Conservation (phyloP, 371 early-diverging fungal genomes). For the Nosema granulosis region DNA sequence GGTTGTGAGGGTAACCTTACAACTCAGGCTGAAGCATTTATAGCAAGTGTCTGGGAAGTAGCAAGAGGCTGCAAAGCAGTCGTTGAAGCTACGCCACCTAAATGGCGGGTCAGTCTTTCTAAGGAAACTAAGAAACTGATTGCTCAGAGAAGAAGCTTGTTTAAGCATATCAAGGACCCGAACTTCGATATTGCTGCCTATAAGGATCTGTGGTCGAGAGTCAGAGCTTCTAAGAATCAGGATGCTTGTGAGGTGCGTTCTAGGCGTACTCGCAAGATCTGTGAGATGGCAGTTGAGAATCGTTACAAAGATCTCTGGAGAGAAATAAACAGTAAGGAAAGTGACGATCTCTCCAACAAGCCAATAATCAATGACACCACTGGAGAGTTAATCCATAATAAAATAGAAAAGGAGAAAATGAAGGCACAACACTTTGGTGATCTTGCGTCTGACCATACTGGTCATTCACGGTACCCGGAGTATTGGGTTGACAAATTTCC, state of each 20-base stretch:
- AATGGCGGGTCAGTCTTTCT: conserved; percentile 1
- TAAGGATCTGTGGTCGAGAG: not conserved
- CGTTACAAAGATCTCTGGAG: not conserved
- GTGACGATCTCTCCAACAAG: conserved; percentile 3
- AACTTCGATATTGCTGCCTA: conserved; percentile 5
- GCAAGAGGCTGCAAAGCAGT: not conserved
- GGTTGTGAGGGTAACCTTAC: not conserved
- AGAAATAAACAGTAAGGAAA: not conserved
- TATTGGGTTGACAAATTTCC: conserved; percentile 4
- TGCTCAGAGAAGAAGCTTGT: not conserved
- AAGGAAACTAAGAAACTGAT: not conserved
- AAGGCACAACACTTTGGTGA: conserved; percentile 4
- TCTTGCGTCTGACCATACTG: conserved; percentile 6
- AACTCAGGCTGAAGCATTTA: conserved; percentile 2
- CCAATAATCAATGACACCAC: conserved; percentile 1
- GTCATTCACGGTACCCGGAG: not conserved
- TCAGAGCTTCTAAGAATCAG: not conserved
- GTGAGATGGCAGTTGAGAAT: conserved; percentile 8
- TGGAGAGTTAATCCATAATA: not conserved
- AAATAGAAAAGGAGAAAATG: conserved; percentile 3
- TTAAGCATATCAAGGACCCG: not conserved
- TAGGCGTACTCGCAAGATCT: not conserved
- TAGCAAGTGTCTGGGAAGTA: conserved; percentile 5
- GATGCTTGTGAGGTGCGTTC: conserved; percentile 7
- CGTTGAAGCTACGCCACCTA: not conserved